phyloP scores from a whole-genome alignment of 208 protist genomes.

The Trypanosoma lewisi region DNA sequence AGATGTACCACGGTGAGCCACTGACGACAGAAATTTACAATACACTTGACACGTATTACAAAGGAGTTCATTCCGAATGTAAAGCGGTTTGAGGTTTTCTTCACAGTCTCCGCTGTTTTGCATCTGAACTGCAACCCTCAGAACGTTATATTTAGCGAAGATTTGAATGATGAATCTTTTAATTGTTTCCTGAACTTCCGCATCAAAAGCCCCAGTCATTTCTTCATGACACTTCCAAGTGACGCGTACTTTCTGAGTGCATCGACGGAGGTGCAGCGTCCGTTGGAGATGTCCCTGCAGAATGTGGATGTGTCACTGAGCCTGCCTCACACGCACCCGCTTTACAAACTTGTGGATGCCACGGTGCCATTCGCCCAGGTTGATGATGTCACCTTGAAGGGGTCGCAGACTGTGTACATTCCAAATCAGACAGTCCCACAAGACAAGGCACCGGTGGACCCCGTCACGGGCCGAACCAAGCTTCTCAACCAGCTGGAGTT shows the following conservation, averaged over 20 bases:
- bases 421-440: conserved; percentile 61
- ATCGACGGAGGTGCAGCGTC: conserved; percentile 72
- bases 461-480: conserved; percentile 43
- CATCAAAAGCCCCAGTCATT: conserved; percentile 35
- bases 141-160: conserved; percentile 78
- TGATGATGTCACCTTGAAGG: conserved; percentile 47
- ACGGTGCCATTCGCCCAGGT: conserved; percentile 45
- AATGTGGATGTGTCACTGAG: conserved; percentile 56
- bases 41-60: conserved; percentile 58
- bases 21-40: conserved; percentile 81
- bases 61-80: conserved; percentile 80
- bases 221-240: conserved; percentile 66
- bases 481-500: conserved; percentile 68
- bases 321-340: conserved; percentile 65
- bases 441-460: conserved; percentile 35
- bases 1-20: conserved; percentile 81
- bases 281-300: conserved; percentile 45
- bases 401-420: conserved; percentile 56
- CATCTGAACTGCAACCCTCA: conserved; percentile 75
- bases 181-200: conserved; percentile 74
- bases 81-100: conserved; percentile 75
- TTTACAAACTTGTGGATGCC: conserved; percentile 40
- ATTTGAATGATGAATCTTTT: conserved; percentile 59
- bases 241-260: conserved; percentile 81
- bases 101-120: conserved; percentile 36